Conservation (phyloP, 495 filamentous ascomycete genomes). For the Penicillium parvum region DNA sequence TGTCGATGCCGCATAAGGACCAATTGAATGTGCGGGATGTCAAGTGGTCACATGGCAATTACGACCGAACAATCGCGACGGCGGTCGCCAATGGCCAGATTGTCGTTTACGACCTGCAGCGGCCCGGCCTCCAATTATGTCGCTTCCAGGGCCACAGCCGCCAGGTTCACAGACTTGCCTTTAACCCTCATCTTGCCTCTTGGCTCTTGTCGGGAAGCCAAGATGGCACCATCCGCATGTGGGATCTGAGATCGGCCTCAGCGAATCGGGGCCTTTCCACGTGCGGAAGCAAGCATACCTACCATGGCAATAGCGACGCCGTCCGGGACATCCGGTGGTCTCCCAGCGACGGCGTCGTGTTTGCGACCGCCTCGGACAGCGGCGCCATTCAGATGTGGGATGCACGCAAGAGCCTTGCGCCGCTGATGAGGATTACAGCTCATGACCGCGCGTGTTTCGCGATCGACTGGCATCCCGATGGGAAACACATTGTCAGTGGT, state of each 20-base stretch:
- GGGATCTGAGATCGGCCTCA: conserved; percentile 61
- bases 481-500: conserved; percentile 81
- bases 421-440: conserved; percentile 71
- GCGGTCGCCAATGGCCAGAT: conserved; percentile 84
- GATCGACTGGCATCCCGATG: conserved; percentile 95
- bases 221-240: conserved; percentile 82
- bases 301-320: conserved; percentile 65
- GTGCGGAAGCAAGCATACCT: conserved; percentile 52
- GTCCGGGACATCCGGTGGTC: conserved; percentile 89
- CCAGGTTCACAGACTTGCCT: conserved; percentile 86
- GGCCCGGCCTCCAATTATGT: conserved; percentile 66
- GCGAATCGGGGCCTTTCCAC: conserved; percentile 46
- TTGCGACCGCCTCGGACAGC: conserved; percentile 87
- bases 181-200: conserved; percentile 76
- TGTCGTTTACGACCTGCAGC: conserved; percentile 78
- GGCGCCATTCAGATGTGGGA: conserved; percentile 74
- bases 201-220: conserved; percentile 86
- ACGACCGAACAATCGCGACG: conserved; percentile 68
- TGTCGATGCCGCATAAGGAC: conserved; percentile 57
- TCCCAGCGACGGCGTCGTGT: conserved; percentile 74
- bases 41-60: conserved; percentile 71
- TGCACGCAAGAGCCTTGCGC: conserved; percentile 52
- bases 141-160: conserved; percentile 82
- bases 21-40: conserved; percentile 79
- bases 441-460: conserved; percentile 76